Evolutionary conservation across 192 early-diverging fungal species (phyloP), one percentile per base, ranked within the genome.

Genomic region (Coemansia asiatica): DNA sequence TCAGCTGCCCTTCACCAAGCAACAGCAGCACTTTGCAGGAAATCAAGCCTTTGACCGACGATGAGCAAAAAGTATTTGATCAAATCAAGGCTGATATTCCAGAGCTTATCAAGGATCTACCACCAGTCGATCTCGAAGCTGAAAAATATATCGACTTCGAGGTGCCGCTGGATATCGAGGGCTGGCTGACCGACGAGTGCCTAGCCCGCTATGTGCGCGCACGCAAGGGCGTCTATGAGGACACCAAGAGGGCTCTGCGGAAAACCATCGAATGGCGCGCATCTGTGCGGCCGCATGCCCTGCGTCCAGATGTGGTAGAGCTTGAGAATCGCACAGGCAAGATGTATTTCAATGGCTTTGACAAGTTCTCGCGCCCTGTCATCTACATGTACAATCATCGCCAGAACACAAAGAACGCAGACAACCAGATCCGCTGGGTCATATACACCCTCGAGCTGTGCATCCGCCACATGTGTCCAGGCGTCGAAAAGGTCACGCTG

Each of bases 271-370:
- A 81, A 61, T 97, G 95, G 95, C 85, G 92, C 56, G 76, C 89
- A 48, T 77, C 84, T 2, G 91, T 87, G 61, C 72, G 85, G 22
- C 93, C 94, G 21, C 78, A 87, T 47, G 64, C 82, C 0, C 87
- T 94, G 56, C 84, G 87, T 22, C 83, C 90, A 5, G 87, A 90
- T 8, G 87, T 87, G 15, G 85, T 97, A 35, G 89, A 88, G 72
- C 73, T 84, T 54, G 94, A 95, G 81, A 85, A 83, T 38, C 75
- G 83, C 18, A 89, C 89, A 9, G 96, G 94, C 55, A 96, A 96
- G 81, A 80, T 89, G 75, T 90, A 92, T 72, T 74, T 93, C 40
- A 87, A 87, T 75, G 95, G 95, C 6, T 94, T 92, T 65, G 91
- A 93, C 80, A 85, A 80, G 66, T 63, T 79, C 40, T 90, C 90